Percentiles rank a stretch among this genome's conserved stretches.
phyloP scores from a whole-genome alignment of 2,329 filamentous ascomycete species.

The Phaeomoniella chlamydospora region DNA sequence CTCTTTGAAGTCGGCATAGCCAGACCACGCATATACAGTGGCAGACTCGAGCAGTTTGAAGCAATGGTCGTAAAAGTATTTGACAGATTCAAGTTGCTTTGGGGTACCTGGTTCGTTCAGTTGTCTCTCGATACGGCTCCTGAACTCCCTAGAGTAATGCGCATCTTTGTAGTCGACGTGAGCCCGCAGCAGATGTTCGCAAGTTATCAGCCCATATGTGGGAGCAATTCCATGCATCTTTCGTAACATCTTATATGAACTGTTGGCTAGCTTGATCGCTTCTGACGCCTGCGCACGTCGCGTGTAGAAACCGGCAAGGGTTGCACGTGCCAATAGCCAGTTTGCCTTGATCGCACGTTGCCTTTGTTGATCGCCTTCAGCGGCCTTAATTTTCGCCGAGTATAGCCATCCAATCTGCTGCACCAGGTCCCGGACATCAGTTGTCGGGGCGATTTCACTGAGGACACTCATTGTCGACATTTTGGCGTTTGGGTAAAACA shows the following conservation, averaged over 20 bases:
- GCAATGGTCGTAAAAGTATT: neutral
- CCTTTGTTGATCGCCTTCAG: neutral
- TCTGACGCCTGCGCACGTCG: neutral
- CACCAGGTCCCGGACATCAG: neutral
- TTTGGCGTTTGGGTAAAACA: neutral
- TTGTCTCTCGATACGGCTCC: neutral
- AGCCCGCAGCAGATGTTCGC: neutral
- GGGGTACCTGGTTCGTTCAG: neutral
- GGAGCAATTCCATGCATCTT: neutral
- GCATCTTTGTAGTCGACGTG: neutral
- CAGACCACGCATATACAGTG: neutral
- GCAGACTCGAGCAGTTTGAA: neutral
- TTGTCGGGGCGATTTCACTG: neutral
- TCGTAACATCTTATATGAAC: neutral
- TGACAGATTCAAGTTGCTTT: neutral
- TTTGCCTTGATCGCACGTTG: neutral
- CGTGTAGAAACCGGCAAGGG: neutral
- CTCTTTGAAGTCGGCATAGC: neutral
- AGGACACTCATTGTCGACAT: neutral
- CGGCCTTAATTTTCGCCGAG: neutral
- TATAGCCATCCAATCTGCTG: neutral
- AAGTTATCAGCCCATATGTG: neutral
- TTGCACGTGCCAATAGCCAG: neutral
- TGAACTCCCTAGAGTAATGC: neutral
- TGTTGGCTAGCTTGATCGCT: neutral